phyloP scores from a whole-genome alignment of 306 rosid genomes.

The Medicago lupulina region DNA sequence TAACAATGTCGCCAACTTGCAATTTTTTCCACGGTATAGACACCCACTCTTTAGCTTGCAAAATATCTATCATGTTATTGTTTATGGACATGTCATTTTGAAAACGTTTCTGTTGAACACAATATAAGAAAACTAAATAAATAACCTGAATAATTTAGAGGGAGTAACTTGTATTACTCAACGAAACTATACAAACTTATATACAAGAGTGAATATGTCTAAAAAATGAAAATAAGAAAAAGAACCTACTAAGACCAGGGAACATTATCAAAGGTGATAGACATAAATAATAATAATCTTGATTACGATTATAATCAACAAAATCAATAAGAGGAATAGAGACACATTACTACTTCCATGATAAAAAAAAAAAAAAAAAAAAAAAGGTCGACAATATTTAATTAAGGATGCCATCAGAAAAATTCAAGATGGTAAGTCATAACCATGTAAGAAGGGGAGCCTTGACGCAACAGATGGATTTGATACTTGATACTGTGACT shows the following conservation, averaged over 20 bases:
- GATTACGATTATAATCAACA: not conserved
- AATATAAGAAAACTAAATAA: constrained; percentile 42
- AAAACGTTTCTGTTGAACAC: constrained; percentile 78
- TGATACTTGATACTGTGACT: not conserved
- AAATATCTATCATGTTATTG: constrained; percentile 67
- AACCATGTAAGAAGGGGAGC: not conserved
- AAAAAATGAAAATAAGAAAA: not conserved
- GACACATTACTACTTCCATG: constrained; percentile 10
- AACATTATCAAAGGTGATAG: not conserved
- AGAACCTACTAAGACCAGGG: not conserved
- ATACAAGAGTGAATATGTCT: not conserved
- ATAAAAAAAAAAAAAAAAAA: not conserved
- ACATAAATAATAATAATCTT: not conserved
- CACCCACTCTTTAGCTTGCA: constrained; percentile 88
- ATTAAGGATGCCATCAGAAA: not conserved
- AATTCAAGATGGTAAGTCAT: not conserved
- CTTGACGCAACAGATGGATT: not conserved
- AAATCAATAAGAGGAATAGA: constrained; percentile 21
- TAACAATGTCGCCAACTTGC: constrained; percentile 88
- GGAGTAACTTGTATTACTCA: not conserved
- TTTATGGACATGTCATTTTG: constrained; percentile 90
- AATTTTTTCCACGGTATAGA: constrained; percentile 83
- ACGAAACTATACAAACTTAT: constrained; percentile 4
- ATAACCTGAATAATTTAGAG: constrained; percentile 6
- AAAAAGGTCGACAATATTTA: not conserved